Evolutionary conservation across 208 protist genomes (phyloP).

Genomic region (Leishmania martiniquensis): DNA sequence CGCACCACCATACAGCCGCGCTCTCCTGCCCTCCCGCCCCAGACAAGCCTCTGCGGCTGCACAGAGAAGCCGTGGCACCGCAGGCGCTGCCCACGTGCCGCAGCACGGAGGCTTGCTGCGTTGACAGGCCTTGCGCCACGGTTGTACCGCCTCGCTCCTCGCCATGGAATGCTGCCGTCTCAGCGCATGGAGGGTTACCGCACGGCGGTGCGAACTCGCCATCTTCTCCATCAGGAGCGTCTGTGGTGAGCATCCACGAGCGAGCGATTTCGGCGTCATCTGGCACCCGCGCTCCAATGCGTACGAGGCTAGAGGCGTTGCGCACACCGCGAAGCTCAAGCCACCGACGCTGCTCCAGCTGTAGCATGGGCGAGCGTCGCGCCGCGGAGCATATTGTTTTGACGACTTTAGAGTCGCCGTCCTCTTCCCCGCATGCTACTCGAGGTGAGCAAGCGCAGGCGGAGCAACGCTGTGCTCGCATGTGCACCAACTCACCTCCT

Average conservation of each 20-base stretch:
- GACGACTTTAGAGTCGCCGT: neutral
- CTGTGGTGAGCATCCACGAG: neutral
- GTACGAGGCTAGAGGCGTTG: neutral
- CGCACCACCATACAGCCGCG: neutral
- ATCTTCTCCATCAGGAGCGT: neutral
- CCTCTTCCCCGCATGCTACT: neutral
- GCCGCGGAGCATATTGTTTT: neutral
- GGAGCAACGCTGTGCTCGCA: neutral
- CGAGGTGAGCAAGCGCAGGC: neutral
- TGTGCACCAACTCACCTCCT: neutral
- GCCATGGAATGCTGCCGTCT: no score
- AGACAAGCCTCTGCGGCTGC: neutral
- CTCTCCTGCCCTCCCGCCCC: no score
- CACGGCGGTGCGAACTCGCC: neutral
- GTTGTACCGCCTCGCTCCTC: neutral
- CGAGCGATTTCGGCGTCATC: conserved; percentile 3
- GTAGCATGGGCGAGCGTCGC: neutral
- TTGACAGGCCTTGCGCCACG: neutral
- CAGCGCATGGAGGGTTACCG: neutral
- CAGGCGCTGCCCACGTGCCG: neutral
- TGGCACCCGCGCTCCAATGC: conserved; percentile 1
- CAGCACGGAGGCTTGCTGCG: neutral
- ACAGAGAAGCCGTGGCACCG: neutral
- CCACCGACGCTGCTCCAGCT: neutral
- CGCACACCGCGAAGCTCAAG: neutral